Evolutionary conservation across 108 stramenopile genomes (phyloP).

Genomic region (Schizochytrium sp.): DNA sequence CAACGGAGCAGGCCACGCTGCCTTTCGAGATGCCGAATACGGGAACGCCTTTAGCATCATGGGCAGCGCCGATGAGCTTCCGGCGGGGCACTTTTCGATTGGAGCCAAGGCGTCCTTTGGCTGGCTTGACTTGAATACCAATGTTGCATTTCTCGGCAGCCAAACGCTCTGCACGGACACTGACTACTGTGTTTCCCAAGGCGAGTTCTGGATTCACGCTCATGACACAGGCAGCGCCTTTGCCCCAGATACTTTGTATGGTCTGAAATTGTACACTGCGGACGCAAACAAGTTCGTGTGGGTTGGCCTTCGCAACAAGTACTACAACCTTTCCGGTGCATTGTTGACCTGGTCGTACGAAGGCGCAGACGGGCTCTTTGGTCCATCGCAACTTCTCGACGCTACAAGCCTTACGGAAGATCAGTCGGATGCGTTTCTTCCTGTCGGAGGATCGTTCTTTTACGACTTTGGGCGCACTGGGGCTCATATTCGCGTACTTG

Average conservation of each 20-base stretch:
- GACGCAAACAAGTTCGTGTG: neutral
- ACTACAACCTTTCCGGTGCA: neutral
- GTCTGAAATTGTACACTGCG: neutral
- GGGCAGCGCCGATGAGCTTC: neutral
- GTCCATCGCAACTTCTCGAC: neutral
- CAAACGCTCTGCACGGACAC: neutral
- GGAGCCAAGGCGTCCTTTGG: neutral
- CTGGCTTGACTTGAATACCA: neutral
- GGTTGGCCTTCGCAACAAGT: neutral
- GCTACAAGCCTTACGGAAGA: neutral
- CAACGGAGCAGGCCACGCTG: neutral
- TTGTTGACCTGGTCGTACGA: neutral
- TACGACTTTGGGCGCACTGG: neutral
- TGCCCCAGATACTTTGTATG: neutral
- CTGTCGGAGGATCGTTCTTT: neutral
- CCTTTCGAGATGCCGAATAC: neutral
- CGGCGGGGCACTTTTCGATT: neutral
- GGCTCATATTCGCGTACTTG: neutral
- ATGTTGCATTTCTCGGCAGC: neutral
- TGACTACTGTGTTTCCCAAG: neutral
- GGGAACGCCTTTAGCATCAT: conserved; percentile 2
- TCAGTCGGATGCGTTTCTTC: neutral
- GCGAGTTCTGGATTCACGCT: neutral
- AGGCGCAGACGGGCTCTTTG: neutral
- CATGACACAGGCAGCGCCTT: neutral